A percentile compares a stretch with the other conserved stretches of the same genome.
phyloP scores from a whole-genome alignment of 164 flowering plant genomes.

The Cinnamomum chago region DNA sequence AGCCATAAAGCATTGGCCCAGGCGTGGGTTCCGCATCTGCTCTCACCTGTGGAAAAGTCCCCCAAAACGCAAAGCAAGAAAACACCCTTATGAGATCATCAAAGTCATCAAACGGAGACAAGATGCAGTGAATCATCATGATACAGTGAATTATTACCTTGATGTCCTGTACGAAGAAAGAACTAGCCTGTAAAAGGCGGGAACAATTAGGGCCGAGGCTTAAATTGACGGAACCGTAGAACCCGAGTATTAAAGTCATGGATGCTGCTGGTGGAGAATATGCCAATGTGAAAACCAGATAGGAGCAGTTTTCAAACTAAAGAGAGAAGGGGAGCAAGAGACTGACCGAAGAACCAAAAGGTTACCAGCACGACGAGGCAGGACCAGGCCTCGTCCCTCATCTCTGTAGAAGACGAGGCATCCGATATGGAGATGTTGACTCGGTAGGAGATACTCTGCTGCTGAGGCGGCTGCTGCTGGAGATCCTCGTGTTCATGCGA shows the following conservation, averaged over 20 bases:
- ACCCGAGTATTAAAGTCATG: conserved; percentile 53
- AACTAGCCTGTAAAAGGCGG: conserved; percentile 36
- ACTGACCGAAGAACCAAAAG: conserved; percentile 62
- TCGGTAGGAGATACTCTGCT: conserved; percentile 19
- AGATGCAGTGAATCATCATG: background rate
- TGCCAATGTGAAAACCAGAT: background rate
- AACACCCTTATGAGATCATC: background rate
- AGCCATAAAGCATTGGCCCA: conserved; percentile 52
- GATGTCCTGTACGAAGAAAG: conserved; percentile 50
- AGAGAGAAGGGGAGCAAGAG: background rate
- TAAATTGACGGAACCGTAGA: conserved; percentile 44
- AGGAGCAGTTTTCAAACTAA: background rate
- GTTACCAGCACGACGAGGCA: conserved; percentile 44
- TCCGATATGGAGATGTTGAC: conserved; percentile 19
- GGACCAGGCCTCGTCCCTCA: conserved; percentile 46
- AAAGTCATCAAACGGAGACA: background rate
- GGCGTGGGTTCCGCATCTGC: conserved; percentile 23
- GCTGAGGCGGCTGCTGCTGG: conserved; percentile 15
- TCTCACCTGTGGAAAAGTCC: conserved; percentile 31
- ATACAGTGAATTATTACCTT: conserved; percentile 20
- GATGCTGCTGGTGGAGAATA: conserved; percentile 41
- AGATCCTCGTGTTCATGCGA: conserved; percentile 5
- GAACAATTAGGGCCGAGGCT: conserved; percentile 54
- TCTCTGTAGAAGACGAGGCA: conserved; percentile 1
- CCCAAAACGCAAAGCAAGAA: background rate